Percentiles rank a stretch among this genome's conserved stretches.
These are phyloP conservation scores for Rhododendron vialii DNA, from an alignment of 148 eudicot genomes.

Conservation along the genomic window DNA sequence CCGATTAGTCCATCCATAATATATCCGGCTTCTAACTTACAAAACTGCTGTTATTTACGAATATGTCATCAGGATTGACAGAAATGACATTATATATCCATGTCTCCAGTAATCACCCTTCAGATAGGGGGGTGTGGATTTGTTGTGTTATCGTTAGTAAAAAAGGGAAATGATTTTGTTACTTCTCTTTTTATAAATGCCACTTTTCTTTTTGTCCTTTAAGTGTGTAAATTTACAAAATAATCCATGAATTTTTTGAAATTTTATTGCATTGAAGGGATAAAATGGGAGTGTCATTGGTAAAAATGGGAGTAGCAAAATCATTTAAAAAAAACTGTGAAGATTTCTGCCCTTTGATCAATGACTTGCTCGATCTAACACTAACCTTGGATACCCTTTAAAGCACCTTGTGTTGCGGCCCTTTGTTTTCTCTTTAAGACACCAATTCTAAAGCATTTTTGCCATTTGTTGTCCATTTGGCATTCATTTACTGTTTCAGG, in stretches of 20 bases:
- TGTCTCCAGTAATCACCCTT: not conserved
- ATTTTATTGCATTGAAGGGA: no score
- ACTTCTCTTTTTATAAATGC: no score
- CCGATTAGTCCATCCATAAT: no score
- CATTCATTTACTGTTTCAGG: constrained; percentile 5
- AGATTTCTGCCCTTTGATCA: not conserved
- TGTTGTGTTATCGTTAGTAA: not conserved
- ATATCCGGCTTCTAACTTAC: not conserved
- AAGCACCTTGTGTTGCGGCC: not conserved
- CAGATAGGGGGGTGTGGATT: not conserved
- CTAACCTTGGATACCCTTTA: constrained; percentile 25
- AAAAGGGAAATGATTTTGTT: not conserved
- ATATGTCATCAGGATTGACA: not conserved
- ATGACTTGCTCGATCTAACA: not conserved
- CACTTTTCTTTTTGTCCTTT: no score
- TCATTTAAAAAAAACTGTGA: not conserved
- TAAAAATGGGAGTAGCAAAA: no score
- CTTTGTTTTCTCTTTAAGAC: constrained; percentile 4
- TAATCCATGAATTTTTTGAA: no score
- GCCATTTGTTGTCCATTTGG: not conserved
- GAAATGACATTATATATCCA: not conserved
- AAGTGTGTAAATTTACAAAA: no score
- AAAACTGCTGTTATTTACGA: no score
- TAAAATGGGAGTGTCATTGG: no score
- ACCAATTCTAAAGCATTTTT: not conserved